Percentiles rank a stretch among this genome's conserved stretches.
Conservation (phyloP, 352 stramenopile species). For the Plasmopara viticola region DNA sequence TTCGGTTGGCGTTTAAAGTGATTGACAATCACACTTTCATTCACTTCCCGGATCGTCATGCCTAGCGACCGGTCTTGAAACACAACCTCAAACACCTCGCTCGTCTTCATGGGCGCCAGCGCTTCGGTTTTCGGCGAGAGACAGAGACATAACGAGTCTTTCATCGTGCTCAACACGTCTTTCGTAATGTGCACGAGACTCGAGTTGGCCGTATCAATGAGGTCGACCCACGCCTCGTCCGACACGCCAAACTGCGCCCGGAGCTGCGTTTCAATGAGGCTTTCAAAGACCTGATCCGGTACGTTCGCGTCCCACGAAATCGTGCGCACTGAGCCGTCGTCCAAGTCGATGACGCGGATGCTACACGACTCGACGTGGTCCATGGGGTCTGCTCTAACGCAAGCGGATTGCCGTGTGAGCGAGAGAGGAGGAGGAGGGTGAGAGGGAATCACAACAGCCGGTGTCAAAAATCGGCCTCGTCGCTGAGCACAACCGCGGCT, state of each 20-base stretch:
- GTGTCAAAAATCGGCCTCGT: slow-evolving; percentile 8
- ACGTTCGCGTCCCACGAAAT: slow-evolving; percentile 79
- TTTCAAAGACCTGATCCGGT: slow-evolving; percentile 77
- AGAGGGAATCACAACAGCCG: slow-evolving; percentile 4
- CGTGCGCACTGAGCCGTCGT: slow-evolving; percentile 66
- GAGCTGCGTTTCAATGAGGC: slow-evolving; percentile 68
- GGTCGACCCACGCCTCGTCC: slow-evolving; percentile 82
- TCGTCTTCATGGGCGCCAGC: slow-evolving; percentile 72
- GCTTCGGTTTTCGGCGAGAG: slow-evolving; percentile 81
- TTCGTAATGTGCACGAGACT: slow-evolving; percentile 82
- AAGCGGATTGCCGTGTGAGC: slow-evolving; percentile 10
- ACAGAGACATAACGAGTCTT: slow-evolving; percentile 67
- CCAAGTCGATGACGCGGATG: slow-evolving; percentile 79
- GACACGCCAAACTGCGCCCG: slow-evolving; percentile 70
- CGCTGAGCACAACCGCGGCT: slow-evolving; percentile 1
- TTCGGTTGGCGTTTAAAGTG: slow-evolving; percentile 68
- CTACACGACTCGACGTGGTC: slow-evolving; percentile 34
- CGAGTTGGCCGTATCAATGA: slow-evolving; percentile 77
- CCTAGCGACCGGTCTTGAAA: slow-evolving; percentile 66
- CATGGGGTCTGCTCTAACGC: slow-evolving; percentile 22
- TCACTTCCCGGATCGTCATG: slow-evolving; percentile 81
- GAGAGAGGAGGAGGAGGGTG: slow-evolving; percentile 11
- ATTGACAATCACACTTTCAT: slow-evolving; percentile 82
- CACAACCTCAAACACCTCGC: slow-evolving; percentile 71
- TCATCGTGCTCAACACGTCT: slow-evolving; percentile 43